Base-by-base conservation (phyloP, 1,139 yeast species). In the Kodamaea anthophila region DNA sequence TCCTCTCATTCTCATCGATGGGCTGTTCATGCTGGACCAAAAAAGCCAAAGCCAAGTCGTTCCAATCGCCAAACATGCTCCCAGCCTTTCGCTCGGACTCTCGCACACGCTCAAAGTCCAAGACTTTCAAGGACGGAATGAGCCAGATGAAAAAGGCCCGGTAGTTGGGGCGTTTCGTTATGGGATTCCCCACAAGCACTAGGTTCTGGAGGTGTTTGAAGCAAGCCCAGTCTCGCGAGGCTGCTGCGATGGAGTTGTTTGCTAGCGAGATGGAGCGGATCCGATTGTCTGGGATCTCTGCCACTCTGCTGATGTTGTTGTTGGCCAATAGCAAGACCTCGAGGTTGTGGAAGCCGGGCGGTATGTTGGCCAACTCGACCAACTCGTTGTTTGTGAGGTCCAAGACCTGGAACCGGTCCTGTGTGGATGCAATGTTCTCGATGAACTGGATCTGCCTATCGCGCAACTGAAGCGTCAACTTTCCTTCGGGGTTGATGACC, bases 351-450 rank as follows among this genome's bases (percentile, higher is more conserved):
- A 76, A 50, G 9, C 42, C 39, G 4, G 35, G 34, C 0, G 86
- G 84, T 12, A 80, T 53, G 32, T 67, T 66, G 5, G 71, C 65
- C 10, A 85, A 47, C 10, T 65, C 67, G 3, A 70, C 55, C 12
- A 84, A 54, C 21, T 71, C 77, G 51, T 85, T 85, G 47, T 77
- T 75, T 4, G 85, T 69, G 23, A 84, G 52, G 50, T 85, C 94
- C 5, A 84, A 58, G 13, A 74, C 71, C 33, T 71, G 74, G 41
- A 64, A 62, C 32, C 45, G 46, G 39, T 60, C 55, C 22, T 51
- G 49, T 9, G 65, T 55, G 15, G 47, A 47, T 11, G 53, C 55
- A 11, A 62, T 43, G 36, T 62, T 61, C 33, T 64, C 71, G 18
- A 66, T 44, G 31, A 43, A 51, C 2, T 63, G 56, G 5, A 65